Evolutionary conservation across 495 filamentous ascomycete genomes (phyloP), one percentile per base, ranked within the genome.

Genomic region (Hypomontagnella monticulosa): DNA sequence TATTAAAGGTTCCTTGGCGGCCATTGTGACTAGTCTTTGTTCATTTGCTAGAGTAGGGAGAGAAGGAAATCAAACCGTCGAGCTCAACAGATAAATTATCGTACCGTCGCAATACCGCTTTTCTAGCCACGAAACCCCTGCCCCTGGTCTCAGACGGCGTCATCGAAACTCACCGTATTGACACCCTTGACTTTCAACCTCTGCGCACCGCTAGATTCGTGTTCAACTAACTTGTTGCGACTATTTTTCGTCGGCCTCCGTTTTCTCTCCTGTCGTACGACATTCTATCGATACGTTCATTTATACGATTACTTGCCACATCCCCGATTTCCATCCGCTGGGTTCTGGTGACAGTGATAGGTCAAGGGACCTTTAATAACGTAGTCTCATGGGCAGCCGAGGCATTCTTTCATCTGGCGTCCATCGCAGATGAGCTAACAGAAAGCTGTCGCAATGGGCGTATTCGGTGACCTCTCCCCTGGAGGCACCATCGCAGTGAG

Each of bases 401-500:
- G 47, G 34, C 41, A 20, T 32, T 66, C 46, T 46, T 66, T 58
- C 65, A 64, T 66, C 61, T 52, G 27, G 54, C 54, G 48, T 33
- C 33, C 44, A 57, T 69, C 66, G 55, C 66, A 53, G 66, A 69
- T 69, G 66, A 69, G 18, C 56, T 65, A 63, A 67, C 67, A 66
- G 67, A 71, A 72, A 66, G 75, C 70, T 66, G 63, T 63, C 69
- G 73, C 63, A 72, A 92, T 92, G 89, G 87, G 88, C 78, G 84
- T 87, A 72, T 85, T 95, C 77, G 89, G 89, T 78, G 90, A 89
- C 76, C 78, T 97, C 75, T 94, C 93, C 75, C 89, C 93, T 69
- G 87, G 87, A 73, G 91, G 89, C 78, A 93, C 92, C 77, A 88
- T 97, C 76, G 89, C 90, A 72, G 92, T 95, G 78, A 58, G 91